Evolutionary conservation across 352 stramenopile genomes (phyloP), one percentile per base, ranked within the genome.

Genomic region (Pythium monospermum): DNA sequence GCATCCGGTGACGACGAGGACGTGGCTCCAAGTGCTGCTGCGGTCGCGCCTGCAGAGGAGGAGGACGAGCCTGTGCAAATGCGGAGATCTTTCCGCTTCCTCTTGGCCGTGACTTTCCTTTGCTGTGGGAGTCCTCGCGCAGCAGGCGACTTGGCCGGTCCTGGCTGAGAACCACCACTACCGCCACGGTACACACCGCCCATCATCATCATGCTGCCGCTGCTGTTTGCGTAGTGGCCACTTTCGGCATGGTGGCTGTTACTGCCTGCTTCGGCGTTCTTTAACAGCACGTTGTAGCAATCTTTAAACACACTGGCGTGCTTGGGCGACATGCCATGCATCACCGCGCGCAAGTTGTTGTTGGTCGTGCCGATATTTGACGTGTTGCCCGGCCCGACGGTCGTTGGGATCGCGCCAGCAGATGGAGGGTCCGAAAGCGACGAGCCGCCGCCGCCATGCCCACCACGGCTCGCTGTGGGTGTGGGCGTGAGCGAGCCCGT

Each of bases 71-170:
- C 71, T 4, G 82, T 93, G 55, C 76, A 91, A 26, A 91, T 87
- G 40, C 79, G 76, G 21, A 93, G 59, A 49, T 93, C 82, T 66
- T 93, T 91, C 28, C 82, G 79, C 53, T 93, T 93, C 43, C 82
- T 75, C 59, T 93, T 93, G 18, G 69, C 71, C 28, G 68, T 81
- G 39, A 51, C 48, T 41, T 91, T 89, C 54, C 91, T 90, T 13
- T 44, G 33, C 28, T 27, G 38, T 6, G 26, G 11, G n/a, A n/a
- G n/a, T n/a, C n/a, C n/a, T n/a, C n/a, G n/a, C n/a, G n/a, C n/a
- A n/a, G n/a, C n/a, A n/a, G n/a, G n/a, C n/a, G n/a, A n/a, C n/a
- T n/a, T n/a, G n/a, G n/a, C n/a, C n/a, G n/a, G n/a, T n/a, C n/a
- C n/a, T n/a, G n/a, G n/a, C n/a, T n/a, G n/a, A n/a, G n/a, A n/a